Base-by-base conservation (phyloP, 768 basidiomycete genomes). In the Sporobolomyces phaffii region DNA sequence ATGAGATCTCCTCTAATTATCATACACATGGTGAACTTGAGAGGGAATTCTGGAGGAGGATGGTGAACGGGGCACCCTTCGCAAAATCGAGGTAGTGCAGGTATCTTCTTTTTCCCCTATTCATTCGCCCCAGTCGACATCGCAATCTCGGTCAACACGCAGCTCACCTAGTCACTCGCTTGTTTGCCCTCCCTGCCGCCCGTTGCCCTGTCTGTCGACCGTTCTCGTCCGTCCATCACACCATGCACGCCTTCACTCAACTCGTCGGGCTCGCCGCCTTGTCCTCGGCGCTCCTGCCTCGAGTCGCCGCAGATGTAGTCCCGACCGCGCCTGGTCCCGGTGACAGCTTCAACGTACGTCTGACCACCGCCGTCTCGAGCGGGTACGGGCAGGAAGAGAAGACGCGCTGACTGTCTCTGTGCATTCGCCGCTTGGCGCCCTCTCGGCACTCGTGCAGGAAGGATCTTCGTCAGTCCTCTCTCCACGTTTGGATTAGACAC, bases 301-400 rank as follows among this genome's bases (percentile, higher is more conserved):
- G 41, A n/a, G 56, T 45, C 5, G 13, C 3, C 5, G 56, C 29
- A 20, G 56, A 58, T n/a, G 56, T 34, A 2, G 56, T 58, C 26
- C 56, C 56, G 17, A 58, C 56, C 13, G 41, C 56, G 17, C 56
- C 56, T 45, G 56, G 56, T 20, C 56, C 56, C 17, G 56, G 56
- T 45, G 56, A 58, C 41, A 13, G 28, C 14, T 58, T 58, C 56
- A 58, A 58, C 17, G 56, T 58, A 18, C 20, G 54, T 57, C 54
- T n/a, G n/a, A n/a, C 26, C 9, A n/a, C 20, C 36, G 15, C 52
- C 20, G 34, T 43, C 28, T 4, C 22, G 8, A 26, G 3, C 6
- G 15, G 15, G 33, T 20, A 15, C 14, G 22, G 11, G 36, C 7
- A 24, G 24, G 24, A 31, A n/a, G 38, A 20, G 41, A 15, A 2